These are phyloP conservation scores for Chaetomium cochliodes DNA, from an alignment of 495 filamentous ascomycete species.

Conservation along the genomic window DNA sequence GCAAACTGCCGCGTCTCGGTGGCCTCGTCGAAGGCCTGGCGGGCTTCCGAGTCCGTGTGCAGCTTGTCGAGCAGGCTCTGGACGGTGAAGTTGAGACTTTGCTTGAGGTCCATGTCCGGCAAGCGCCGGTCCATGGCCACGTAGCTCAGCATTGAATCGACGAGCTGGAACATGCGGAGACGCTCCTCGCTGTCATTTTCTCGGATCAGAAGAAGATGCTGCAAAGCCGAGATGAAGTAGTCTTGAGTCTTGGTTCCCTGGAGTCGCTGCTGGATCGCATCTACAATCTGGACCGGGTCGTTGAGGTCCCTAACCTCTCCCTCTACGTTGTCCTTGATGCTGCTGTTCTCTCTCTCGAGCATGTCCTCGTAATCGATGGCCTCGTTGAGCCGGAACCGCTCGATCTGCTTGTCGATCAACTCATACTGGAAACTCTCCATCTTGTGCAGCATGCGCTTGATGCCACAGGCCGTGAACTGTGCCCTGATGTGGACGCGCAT, in stretches of 20 bases:
- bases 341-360: slow-evolving; percentile 84
- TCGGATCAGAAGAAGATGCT: slow-evolving; percentile 90
- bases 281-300: slow-evolving; percentile 88
- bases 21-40: slow-evolving; percentile 87
- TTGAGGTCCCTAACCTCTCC: slow-evolving; percentile 91
- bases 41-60: slow-evolving; percentile 92
- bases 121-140: slow-evolving; percentile 96
- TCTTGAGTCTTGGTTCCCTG: slow-evolving; percentile 82
- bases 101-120: slow-evolving; percentile 95
- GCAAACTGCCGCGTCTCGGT: slow-evolving; percentile 85
- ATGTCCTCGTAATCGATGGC: slow-evolving; percentile 98
- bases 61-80: slow-evolving; percentile 91
- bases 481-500: slow-evolving; percentile 90
- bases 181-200: slow-evolving; percentile 92
- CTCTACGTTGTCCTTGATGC: slow-evolving; percentile 85
- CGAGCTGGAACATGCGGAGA: slow-evolving; percentile 94
- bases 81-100: slow-evolving; percentile 95
- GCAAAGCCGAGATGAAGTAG: slow-evolving; percentile 93
- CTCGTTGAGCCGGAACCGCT: slow-evolving; percentile 88
- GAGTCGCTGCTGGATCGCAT: slow-evolving; percentile 87
- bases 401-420: slow-evolving; percentile 96
- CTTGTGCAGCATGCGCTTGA: slow-evolving; percentile 90
- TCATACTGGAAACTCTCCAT: slow-evolving; percentile 99
- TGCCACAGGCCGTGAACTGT: slow-evolving; percentile 93
- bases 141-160: slow-evolving; percentile 97